A percentile compares a stretch with the other conserved stretches of the same genome.
Evolutionary conservation across 768 basidiomycete species (phyloP).

Genomic region (Phylloporus sp.): DNA sequence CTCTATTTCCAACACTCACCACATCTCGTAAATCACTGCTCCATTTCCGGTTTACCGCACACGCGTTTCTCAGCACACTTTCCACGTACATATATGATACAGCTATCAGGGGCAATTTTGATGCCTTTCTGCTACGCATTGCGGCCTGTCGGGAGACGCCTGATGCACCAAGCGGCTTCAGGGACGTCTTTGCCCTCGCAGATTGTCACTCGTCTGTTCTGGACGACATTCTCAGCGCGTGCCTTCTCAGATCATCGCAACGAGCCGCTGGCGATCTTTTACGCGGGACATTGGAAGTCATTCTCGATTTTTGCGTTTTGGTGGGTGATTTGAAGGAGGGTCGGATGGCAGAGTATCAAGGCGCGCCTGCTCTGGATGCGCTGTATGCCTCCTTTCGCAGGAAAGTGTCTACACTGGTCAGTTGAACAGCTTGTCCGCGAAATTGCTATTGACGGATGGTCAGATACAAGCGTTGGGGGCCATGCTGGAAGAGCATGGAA

Average conservation of each 20-base stretch:
- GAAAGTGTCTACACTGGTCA: constrained; percentile 57
- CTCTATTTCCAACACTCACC: constrained; percentile 57
- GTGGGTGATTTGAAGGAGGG: constrained; percentile 56
- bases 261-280: constrained; percentile 61
- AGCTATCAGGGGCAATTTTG: constrained; percentile 77
- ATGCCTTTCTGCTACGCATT: constrained; percentile 53
- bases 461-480: constrained; percentile 56
- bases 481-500: constrained; percentile 50
- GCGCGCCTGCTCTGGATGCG: constrained; percentile 52
- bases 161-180: constrained; percentile 34
- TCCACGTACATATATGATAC: constrained; percentile 73
- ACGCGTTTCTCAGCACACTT: constrained; percentile 66
- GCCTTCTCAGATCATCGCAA: constrained; percentile 68
- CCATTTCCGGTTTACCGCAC: constrained; percentile 70
- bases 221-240: constrained; percentile 74
- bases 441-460: constrained; percentile 1
- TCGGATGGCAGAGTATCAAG: constrained; percentile 59
- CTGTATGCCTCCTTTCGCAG: constrained; percentile 50
- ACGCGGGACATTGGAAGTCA: constrained; percentile 55
- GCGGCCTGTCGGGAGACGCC: constrained; percentile 26
- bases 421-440: constrained; percentile 20
- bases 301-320: constrained; percentile 65
- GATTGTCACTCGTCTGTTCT: constrained; percentile 63
- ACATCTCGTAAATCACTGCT: constrained; percentile 52
- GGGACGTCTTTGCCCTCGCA: constrained; percentile 73